These are phyloP conservation scores for Fusarium globosum DNA, from an alignment of 2,329 filamentous ascomycete genomes.

Conservation along the genomic window DNA sequence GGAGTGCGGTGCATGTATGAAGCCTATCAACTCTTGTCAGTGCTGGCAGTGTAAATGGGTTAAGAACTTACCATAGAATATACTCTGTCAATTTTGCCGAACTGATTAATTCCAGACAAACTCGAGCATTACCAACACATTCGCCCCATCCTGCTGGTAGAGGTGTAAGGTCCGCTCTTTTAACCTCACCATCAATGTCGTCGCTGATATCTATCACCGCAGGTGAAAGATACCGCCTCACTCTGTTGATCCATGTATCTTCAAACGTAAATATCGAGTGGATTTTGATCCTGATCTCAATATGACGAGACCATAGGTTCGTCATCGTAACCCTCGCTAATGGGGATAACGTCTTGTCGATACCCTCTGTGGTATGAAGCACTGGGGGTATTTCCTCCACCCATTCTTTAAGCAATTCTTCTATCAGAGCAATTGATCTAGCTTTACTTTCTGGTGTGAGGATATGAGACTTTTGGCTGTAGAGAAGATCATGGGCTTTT, in stretches of 20 bases:
- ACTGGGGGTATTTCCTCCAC: constrained; percentile 14
- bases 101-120: constrained; percentile 23
- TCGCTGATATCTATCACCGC: constrained; percentile 31
- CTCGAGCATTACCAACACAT: constrained; percentile 24
- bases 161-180: constrained; percentile 20
- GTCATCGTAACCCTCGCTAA: constrained; percentile 3
- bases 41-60: too few relatives aligned
- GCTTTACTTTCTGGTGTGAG: constrained; percentile 12
- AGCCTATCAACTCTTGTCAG: too few relatives aligned
- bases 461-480: constrained; percentile 5
- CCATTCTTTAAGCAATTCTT: constrained; percentile 28
- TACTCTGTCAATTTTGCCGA: constrained; percentile 24
- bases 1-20: constrained; percentile 27
- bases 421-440: neutral
- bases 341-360: neutral
- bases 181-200: constrained; percentile 15
- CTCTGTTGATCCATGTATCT: constrained; percentile 25
- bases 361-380: neutral
- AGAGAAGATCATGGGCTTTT: constrained; percentile 31
- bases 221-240: constrained; percentile 24
- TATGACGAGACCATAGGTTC: constrained; percentile 31
- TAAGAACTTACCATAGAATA: constrained; percentile 30
- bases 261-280: constrained; percentile 37
- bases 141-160: constrained; percentile 30
- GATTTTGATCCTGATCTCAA: constrained; percentile 31